Base-by-base conservation (phyloP, 2,329 filamentous ascomycete species). In the Phyllosticta ampelicida region DNA sequence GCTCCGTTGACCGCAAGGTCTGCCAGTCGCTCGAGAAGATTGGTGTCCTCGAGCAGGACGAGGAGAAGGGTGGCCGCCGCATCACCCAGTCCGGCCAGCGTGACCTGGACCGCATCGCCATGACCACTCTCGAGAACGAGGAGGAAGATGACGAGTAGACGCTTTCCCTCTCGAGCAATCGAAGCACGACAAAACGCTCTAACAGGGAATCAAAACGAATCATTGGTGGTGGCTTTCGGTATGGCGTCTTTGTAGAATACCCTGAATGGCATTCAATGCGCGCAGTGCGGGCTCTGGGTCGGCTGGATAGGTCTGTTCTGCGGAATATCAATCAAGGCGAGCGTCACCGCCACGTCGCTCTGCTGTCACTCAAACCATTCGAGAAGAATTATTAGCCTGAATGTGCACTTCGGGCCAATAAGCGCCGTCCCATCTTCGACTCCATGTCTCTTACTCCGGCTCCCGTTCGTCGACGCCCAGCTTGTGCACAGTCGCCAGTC, bases 1-100 rank as follows among this genome's bases (percentile, higher is more conserved):
- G 92, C 76, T 86, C 85, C 74, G 91, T 99, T 69, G 94, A 99
- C 84, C 90, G 94, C 78, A 96, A 96, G 84, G 83, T 95, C 75
- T 81, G 96, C 77, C 94, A 99, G 84, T 82, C 91, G 63, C 88
- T 99, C 61, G 94, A 96, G 88, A 96, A 97, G 88, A 96, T 99
- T 72, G 91, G 92, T 77, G 91, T 99, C 70, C 81, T 99, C 64
- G 94, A 99, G 87, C 82, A 88, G 74, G 92, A 96, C 71, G 92
- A 96, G 84, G 92, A 97, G 68, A 96, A 96, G 85, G 94, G 94
- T 78, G 94, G 94, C 73, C 89, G 94, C 75, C 86, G 94, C 77
- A 97, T 99, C 80, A 97, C 94, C 72, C 90, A 97, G 84, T 85
- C 86, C 73, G 94, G 94, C 75, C 91, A 96, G 86, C 89, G 94